Evolutionary conservation across 257 asterid species (phyloP), one percentile per base, ranked within the genome.

Genomic region (Schizonepeta tenuifolia): DNA sequence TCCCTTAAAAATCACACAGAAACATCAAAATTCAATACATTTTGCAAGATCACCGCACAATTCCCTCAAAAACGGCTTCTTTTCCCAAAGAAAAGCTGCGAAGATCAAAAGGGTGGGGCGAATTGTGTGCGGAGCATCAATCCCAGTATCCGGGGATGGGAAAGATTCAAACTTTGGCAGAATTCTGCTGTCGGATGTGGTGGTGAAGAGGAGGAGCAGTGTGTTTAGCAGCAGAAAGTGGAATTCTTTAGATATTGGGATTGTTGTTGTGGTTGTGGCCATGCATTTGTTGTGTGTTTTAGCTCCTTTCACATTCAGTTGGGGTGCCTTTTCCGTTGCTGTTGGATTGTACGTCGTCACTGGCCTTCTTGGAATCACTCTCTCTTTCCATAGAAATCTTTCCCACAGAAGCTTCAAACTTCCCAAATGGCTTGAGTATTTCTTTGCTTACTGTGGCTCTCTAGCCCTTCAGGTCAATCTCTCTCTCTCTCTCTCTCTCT

Each of bases 381-480:
- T 92, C 31, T 89, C 96, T 65, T 92, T 78, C 56, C 97, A 89
- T 63, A 85, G 97, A 59, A 85, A 92, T 76, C 83, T 92, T 14
- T 81, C 92, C 70, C 96, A 92, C 67, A 71, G 90, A 72, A 88
- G 96, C 35, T 88, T 89, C 82, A 86, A 92, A 86, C 86, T 92
- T 72, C 96, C 96, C 67, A 92, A 86, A 69, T 92, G 89, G 96
- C 92, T 92, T 0, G 96, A 92, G 50, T 92, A 92, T 59, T 69
- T 85, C 15, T 92, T 86, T 75, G 96, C 97, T 2, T 92, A 92
- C 33, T 92, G 96, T 74, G 97, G 97, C 24, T 91, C 77, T 51
- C 96, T 75, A 43, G 96, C 97, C 61, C 87, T 89, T 78, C 97
- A 92, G 96, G 96, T 92, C 40, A 2, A n/a, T n/a, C n/a, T n/a